Percentiles rank a stretch among this genome's conserved stretches.
Evolutionary conservation across 2,329 filamentous ascomycete species (phyloP).

Genomic region (Zasmidium cellare): DNA sequence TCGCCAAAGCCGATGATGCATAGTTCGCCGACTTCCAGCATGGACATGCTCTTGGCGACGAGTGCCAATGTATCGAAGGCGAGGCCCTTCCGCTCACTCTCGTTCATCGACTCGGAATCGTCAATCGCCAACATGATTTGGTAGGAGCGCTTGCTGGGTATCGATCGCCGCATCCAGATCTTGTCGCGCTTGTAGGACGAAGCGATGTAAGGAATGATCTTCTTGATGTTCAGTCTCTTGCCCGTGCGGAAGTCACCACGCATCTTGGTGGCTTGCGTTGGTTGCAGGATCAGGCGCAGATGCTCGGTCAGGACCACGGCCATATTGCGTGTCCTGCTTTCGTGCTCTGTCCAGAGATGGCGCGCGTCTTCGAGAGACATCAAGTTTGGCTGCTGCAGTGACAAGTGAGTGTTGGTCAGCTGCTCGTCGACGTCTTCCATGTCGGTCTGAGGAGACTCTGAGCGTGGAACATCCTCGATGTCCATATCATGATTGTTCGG

Average conservation of each 20-base stretch:
- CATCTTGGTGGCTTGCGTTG: conserved; percentile 92
- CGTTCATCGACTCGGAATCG: conserved; percentile 91
- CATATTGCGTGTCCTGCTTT: conserved; percentile 78
- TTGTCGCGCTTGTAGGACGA: conserved; percentile 99
- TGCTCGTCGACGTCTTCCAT: conserved; percentile 55
- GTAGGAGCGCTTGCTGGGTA: conserved; percentile 91
- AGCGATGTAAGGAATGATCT: conserved; percentile 98
- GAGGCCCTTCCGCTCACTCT: conserved; percentile 71
- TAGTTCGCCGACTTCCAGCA: conserved; percentile 95
- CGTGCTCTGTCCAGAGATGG: conserved; percentile 80
- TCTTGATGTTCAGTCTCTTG: conserved; percentile 98
- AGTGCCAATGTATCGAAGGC: conserved; percentile 94
- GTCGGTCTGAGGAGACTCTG: conserved; percentile 38
- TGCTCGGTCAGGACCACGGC: conserved; percentile 91
- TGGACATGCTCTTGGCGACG: conserved; percentile 79
- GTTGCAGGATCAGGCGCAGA: conserved; percentile 89
- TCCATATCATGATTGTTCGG: conserved; percentile 43
- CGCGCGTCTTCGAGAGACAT: conserved; percentile 57
- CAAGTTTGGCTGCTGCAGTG: conserved; percentile 27
- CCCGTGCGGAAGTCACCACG: conserved; percentile 95
- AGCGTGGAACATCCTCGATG: conserved; percentile 36
- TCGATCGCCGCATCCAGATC: conserved; percentile 96
- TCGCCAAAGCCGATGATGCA: conserved; percentile 87
- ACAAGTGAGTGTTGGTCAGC: conserved; percentile 72
- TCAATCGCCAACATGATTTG: conserved; percentile 98